Conservation (phyloP, 495 filamentous ascomycete species). For the Immersiella caudata region DNA sequence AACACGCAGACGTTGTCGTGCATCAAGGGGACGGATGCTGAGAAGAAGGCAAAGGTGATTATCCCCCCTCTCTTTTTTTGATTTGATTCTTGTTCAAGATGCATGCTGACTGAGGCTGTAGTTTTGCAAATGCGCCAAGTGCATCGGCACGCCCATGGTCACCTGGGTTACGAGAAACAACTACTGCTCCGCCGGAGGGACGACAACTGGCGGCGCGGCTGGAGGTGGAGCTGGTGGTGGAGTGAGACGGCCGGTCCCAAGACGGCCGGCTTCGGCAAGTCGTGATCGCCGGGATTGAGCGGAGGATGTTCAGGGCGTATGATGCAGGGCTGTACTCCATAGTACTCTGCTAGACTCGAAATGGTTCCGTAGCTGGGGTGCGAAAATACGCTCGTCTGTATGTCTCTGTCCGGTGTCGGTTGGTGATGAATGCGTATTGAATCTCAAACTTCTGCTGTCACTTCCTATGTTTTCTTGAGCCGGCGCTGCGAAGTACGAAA, state of each 20-base stretch:
- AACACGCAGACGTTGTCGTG: conserved; percentile 41
- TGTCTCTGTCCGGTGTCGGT: too few relatives aligned
- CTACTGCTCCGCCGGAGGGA: background rate
- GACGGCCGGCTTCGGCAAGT: background rate
- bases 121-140: conserved; percentile 13
- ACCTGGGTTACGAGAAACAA: background rate
- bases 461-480: too few relatives aligned
- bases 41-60: conserved; percentile 12
- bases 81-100: background rate
- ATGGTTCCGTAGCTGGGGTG: too few relatives aligned
- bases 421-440: too few relatives aligned
- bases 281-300: background rate
- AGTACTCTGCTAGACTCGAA: too few relatives aligned
- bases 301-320: background rate
- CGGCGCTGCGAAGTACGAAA: too few relatives aligned
- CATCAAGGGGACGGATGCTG: conserved; percentile 40
- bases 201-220: background rate
- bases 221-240: background rate
- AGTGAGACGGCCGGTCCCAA: background rate
- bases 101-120: background rate
- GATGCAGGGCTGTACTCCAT: too few relatives aligned
- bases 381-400: too few relatives aligned
- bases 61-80: background rate
- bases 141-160: conserved; percentile 14
- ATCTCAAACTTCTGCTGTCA: too few relatives aligned